phyloP scores from a whole-genome alignment of 768 basidiomycete genomes.

The Suillus subalutaceus region DNA sequence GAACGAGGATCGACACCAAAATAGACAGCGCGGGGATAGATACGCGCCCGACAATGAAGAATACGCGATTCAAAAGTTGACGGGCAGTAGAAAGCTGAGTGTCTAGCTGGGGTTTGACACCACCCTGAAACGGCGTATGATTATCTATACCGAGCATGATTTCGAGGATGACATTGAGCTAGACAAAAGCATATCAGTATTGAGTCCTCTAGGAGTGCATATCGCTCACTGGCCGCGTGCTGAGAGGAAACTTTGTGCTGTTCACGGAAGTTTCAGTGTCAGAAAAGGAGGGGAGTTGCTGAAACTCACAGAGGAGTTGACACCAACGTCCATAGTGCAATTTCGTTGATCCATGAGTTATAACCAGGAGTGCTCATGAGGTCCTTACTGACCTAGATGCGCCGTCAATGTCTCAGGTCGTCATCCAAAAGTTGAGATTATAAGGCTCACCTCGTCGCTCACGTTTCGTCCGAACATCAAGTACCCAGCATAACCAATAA shows the following conservation, averaged over 20 bases:
- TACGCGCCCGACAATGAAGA: slow-evolving; percentile 59
- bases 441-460: slow-evolving; percentile 70
- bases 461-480: slow-evolving; percentile 87
- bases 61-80: slow-evolving; percentile 36
- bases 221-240: slow-evolving; percentile 70
- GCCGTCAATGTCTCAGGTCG: slow-evolving; percentile 6
- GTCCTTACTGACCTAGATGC: slow-evolving; percentile 75
- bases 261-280: not conserved
- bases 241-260: slow-evolving; percentile 88
- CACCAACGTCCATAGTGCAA: slow-evolving; percentile 88
- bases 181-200: slow-evolving; percentile 10
- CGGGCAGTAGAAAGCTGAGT: slow-evolving; percentile 16
- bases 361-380: slow-evolving; percentile 75
- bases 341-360: slow-evolving; percentile 65
- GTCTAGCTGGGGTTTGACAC: slow-evolving; percentile 31
- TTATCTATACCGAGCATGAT: slow-evolving; percentile 69
- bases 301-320: slow-evolving; percentile 66
- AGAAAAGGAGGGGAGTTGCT: not conserved
- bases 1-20: slow-evolving; percentile 70
- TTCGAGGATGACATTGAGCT: slow-evolving; percentile 86
- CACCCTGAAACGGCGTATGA: slow-evolving; percentile 11
- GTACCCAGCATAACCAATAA: slow-evolving; percentile 83
- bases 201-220: not conserved
- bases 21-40: slow-evolving; percentile 63
- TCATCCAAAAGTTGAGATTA: not conserved